phyloP scores from a whole-genome alignment of 768 basidiomycete species.

The Russula virescens region DNA sequence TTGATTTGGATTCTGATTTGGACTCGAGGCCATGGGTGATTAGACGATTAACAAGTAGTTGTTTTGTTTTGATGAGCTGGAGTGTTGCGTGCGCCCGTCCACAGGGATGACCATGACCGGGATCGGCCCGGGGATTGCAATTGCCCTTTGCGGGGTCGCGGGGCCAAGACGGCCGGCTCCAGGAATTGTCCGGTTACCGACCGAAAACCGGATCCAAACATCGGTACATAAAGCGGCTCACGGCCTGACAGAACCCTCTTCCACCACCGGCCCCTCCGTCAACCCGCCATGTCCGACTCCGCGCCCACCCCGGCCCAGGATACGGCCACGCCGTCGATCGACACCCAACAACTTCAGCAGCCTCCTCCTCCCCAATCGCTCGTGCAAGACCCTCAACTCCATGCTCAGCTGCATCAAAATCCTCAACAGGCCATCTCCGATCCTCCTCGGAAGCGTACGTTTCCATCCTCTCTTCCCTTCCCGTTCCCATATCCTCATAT shows the following conservation, averaged over 20 bases:
- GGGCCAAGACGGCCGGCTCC: slow-evolving; percentile 14
- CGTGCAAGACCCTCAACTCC: slow-evolving; percentile 31
- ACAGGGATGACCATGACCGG: no score
- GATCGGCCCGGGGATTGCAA: neutral
- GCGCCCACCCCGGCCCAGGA: slow-evolving; percentile 64
- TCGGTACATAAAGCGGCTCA: slow-evolving; percentile 24
- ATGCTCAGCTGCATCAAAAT: slow-evolving; percentile 27
- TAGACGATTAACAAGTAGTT: no score
- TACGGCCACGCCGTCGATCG: slow-evolving; percentile 54
- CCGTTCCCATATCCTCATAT: neutral
- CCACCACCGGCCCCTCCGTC: slow-evolving; percentile 36
- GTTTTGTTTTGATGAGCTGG: no score
- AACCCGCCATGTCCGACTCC: slow-evolving; percentile 70
- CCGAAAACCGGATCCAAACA: slow-evolving; percentile 23
- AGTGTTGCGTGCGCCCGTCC: no score
- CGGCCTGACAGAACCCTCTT: slow-evolving; percentile 10
- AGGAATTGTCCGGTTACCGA: slow-evolving; percentile 16
- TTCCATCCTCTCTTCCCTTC: neutral
- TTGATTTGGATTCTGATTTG: slow-evolving; percentile 29
- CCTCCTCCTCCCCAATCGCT: slow-evolving; percentile 17
- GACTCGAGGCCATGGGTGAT: slow-evolving; percentile 6
- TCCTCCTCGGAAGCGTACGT: slow-evolving; percentile 56
- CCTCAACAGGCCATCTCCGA: slow-evolving; percentile 29
- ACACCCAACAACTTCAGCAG: slow-evolving; percentile 46
- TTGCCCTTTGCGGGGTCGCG: neutral